Evolutionary conservation across 495 filamentous ascomycete species (phyloP), one percentile per base, ranked within the genome.

Genomic region (Platismatia glauca): DNA sequence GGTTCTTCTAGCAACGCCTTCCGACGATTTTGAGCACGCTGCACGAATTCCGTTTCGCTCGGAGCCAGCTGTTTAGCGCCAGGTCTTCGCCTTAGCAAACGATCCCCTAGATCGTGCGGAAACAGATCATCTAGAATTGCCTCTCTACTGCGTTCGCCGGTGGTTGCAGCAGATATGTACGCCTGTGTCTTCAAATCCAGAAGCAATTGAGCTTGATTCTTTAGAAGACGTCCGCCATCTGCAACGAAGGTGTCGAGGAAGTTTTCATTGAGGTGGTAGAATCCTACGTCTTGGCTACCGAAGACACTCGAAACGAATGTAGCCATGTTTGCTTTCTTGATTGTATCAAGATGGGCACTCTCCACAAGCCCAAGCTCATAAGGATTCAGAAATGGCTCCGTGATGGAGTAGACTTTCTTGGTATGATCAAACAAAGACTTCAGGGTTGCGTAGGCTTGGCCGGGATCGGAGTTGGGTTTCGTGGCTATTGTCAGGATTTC

Each of bases 151-250:
- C 81, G 81, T 44, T 89, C 82, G 24, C 82, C 81, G 58, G 82
- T 85, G 48, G 81, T 77, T 68, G 90, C 79, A 4, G 88, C 84
- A 4, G 87, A 85, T 58, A 95, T 86, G 64, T 92, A 89, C 13
- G 86, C 84, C 63, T 95, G 89, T 1, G 91, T 95, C 71, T 96
- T 96, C 22, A 96, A 77, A 60, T 90, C 87, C 22, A 96, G 76
- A 65, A 89, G 89, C 33, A 96, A 66, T 33, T 86, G 82, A 16
- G 84, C 86, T 64, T 86, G 84, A 55, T 83, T 85, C 58, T 88
- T 88, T 22, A 89, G 76, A 39, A 96, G 70, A 7, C 84, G 79
- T n/a, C 82, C 81, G 20, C 87, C 86, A 61, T 90, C 86, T 0
- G 88, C 85, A 5, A 95, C 82, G 69, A 96, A 96, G 0, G 90